Evolutionary conservation across 108 stramenopile species (phyloP).

Genomic region (Schizochytrium sp.): DNA sequence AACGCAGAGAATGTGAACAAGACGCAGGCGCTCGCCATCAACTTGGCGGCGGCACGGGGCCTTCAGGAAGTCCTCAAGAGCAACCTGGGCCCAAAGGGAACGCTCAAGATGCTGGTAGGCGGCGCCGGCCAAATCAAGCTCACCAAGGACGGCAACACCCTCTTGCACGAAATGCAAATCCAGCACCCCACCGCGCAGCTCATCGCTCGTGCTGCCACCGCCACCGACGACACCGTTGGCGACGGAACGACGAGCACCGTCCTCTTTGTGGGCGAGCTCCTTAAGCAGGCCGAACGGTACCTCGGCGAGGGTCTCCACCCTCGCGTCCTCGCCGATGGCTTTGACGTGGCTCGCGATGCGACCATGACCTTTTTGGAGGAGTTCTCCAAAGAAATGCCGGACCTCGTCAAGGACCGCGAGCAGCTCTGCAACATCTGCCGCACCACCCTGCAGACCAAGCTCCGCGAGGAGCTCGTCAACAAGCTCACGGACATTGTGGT

Average conservation of each 20-base stretch:
- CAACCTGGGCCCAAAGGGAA: slow-evolving; percentile 87
- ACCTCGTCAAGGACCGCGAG: slow-evolving; percentile 68
- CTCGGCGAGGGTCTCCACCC: slow-evolving; percentile 90
- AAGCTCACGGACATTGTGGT: slow-evolving; percentile 73
- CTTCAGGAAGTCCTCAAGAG: slow-evolving; percentile 79
- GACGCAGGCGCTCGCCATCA: slow-evolving; percentile 80
- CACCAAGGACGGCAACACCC: slow-evolving; percentile 95
- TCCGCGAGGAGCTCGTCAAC: slow-evolving; percentile 73
- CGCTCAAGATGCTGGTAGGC: slow-evolving; percentile 97
- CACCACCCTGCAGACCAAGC: slow-evolving; percentile 85
- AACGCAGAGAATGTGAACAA: slow-evolving; percentile 86
- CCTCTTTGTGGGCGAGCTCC: slow-evolving; percentile 86
- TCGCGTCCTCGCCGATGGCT: slow-evolving; percentile 88
- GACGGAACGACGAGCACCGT: slow-evolving; percentile 96
- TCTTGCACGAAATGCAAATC: slow-evolving; percentile 99
- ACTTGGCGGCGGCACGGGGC: slow-evolving; percentile 86
- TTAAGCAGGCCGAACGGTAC: slow-evolving; percentile 87
- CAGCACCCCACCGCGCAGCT: slow-evolving; percentile 97
- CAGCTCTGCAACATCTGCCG: slow-evolving; percentile 69
- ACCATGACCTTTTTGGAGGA: slow-evolving; percentile 69
- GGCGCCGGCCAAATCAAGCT: slow-evolving; percentile 98
- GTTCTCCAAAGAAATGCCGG: slow-evolving; percentile 46
- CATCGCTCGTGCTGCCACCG: slow-evolving; percentile 96
- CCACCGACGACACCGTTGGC: slow-evolving; percentile 67
- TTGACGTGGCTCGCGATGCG: slow-evolving; percentile 81